Base-by-base conservation (phyloP, 257 asterid genomes). In the Primulina eburnea region DNA sequence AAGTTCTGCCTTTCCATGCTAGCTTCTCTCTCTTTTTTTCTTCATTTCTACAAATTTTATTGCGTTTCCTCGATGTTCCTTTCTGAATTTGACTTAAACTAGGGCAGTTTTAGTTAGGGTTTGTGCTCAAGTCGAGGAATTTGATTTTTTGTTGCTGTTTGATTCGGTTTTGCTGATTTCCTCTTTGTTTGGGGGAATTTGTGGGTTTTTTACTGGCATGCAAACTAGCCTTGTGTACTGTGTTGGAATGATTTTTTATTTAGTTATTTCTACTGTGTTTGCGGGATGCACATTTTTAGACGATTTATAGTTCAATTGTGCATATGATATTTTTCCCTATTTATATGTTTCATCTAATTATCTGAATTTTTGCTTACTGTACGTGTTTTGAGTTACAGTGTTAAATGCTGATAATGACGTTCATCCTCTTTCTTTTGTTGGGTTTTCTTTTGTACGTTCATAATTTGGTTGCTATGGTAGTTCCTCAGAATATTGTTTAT, bases 1-100 rank as follows among this genome's bases (percentile, higher is more conserved):
- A 71, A 81, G 87, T 71, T 65, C 64, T 66, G 8, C 0, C 8
- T 69, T 62, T 34, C 17, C 50, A 1, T 26, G 20, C 38, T 1
- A 1, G 14, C 38, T 62, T 55, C 14, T 12, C 17, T 60, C 29
- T 58, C 18, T n/a, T 43, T 38, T 37, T 26, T 64, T 60, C 32
- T 29, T 73, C 8, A 40, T 21, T 18, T 0, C 28, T 30, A 20
- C 57, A 17, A 4, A 50, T 16, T 4, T 50, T 16, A 20, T 50
- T 50, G 8, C 6, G 21, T 16, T 16, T 50, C 2, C 57, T 50
- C 20, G 7, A 1, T 16, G 57, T 16, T 50, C 62, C 12, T 28
- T 64, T 1, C 52, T 17, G 35, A 50, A 17, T 16, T 14, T 16
- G 57, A 50, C 57, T 16, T 50, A 17, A 50, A 50, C 4, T 5